phyloP scores from a whole-genome alignment of 805 yeast genomes.

The Ogataea paradorogensis region DNA sequence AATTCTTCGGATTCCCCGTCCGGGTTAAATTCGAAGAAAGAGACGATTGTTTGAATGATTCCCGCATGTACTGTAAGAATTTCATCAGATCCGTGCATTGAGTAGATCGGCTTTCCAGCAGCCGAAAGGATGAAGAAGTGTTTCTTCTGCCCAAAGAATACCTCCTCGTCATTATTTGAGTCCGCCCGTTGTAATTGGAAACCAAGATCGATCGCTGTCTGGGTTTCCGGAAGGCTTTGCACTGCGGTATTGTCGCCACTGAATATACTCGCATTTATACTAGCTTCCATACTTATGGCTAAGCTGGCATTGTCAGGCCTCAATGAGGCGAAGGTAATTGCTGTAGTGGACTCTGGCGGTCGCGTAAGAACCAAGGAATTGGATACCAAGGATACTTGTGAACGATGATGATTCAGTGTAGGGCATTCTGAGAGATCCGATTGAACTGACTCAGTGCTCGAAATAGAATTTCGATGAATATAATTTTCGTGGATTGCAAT shows the following conservation, averaged over 20 bases:
- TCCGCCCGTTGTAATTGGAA: conserved; percentile 28
- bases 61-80: conserved; percentile 71
- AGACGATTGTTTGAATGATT: conserved; percentile 72
- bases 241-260: conserved; percentile 18
- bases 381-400: conserved; percentile 21
- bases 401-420: conserved; percentile 14
- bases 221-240: conserved; percentile 8
- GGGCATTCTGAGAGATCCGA: conserved; percentile 1
- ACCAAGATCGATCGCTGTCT: conserved; percentile 21
- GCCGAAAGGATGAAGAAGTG: conserved; percentile 76
- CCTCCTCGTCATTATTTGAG: conserved; percentile 24
- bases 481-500: conserved; percentile 27
- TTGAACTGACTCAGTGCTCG: conserved; percentile 5
- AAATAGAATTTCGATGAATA: conserved; percentile 12
- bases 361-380: conserved; percentile 19
- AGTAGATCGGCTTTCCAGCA: conserved; percentile 88
- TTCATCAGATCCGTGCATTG: conserved; percentile 71
- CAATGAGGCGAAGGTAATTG: conserved; percentile 22
- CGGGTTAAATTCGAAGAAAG: conserved; percentile 54
- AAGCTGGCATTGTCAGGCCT: conserved; percentile 11
- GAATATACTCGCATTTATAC: conserved; percentile 26
- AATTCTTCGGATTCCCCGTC: conserved; percentile 36
- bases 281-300: conserved; percentile 13
- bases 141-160: conserved; percentile 43
- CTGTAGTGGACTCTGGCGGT: conserved; percentile 35